phyloP scores from a whole-genome alignment of 192 early-diverging fungal species.

The Kickxella alabastrina region DNA sequence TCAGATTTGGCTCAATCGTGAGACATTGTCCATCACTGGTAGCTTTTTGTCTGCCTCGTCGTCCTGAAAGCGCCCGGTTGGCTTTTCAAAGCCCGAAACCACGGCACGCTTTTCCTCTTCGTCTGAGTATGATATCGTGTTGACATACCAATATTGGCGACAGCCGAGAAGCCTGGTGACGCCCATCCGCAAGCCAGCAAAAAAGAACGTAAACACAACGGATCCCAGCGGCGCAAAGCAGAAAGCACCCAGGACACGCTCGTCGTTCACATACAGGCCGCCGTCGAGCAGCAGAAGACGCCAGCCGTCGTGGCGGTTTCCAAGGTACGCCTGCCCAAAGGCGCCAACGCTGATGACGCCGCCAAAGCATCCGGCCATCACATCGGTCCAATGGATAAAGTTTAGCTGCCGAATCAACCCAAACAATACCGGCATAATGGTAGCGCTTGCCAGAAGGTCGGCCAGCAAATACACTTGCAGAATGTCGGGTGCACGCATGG shows the following conservation, averaged over 20 bases:
- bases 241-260: constrained; percentile 58
- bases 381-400: constrained; percentile 53
- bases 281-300: constrained; percentile 43
- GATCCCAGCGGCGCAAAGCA: constrained; percentile 53
- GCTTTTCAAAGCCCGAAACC: no score
- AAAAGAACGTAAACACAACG: constrained; percentile 37
- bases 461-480: constrained; percentile 60
- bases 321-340: constrained; percentile 54
- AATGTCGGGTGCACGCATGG: constrained; percentile 57
- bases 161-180: constrained; percentile 23
- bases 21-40: no score
- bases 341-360: constrained; percentile 52
- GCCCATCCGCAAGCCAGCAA: constrained; percentile 33
- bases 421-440: constrained; percentile 54
- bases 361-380: constrained; percentile 52
- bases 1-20: no score
- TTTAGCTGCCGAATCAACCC: constrained; percentile 51
- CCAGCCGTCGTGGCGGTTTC: constrained; percentile 50
- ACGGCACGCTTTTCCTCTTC: constrained; percentile 1
- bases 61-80: no score
- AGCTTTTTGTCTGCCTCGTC: no score
- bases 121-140: constrained; percentile 4
- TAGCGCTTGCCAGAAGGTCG: constrained; percentile 60
- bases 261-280: constrained; percentile 53
- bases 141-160: constrained; percentile 26